Conservation (phyloP, 2,329 filamentous ascomycete genomes). For the Arthrobotrys conoides region DNA sequence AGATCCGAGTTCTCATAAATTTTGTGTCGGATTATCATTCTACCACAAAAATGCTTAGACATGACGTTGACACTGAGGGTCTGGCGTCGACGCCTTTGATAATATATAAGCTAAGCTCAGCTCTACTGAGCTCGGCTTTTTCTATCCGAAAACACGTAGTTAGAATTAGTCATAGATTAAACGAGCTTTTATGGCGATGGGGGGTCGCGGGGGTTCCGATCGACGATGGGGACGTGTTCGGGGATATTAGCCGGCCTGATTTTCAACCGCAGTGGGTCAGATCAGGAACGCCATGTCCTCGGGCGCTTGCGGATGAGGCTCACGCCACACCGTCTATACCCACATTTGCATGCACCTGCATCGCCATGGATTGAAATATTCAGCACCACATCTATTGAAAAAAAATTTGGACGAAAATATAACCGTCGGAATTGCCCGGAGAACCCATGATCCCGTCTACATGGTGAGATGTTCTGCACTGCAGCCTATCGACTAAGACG, state of each 20-base stretch:
- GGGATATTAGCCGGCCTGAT: slow-evolving; percentile 27
- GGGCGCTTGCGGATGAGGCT: slow-evolving; percentile 36
- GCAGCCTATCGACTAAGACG: slow-evolving; percentile 4
- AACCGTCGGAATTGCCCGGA: slow-evolving; percentile 8
- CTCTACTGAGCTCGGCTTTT: neutral
- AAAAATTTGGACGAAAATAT: neutral
- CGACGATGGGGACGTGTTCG: slow-evolving; percentile 10
- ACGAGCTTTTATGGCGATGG: neutral
- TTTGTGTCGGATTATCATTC: neutral
- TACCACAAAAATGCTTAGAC: neutral
- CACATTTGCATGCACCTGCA: slow-evolving; percentile 14
- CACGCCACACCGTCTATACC: slow-evolving; percentile 28
- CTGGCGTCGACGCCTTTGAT: neutral
- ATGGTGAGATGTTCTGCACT: neutral
- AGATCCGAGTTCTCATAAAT: neutral
- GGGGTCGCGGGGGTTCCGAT: slow-evolving; percentile 7
- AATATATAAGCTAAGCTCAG: neutral
- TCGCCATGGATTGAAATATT: slow-evolving; percentile 7
- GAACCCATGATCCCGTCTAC: neutral
- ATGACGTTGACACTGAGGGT: too few species aligned
- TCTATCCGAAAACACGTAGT: neutral
- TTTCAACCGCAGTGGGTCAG: slow-evolving; percentile 22
- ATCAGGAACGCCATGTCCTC: slow-evolving; percentile 15
- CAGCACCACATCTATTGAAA: neutral
- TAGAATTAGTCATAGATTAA: slow-evolving; percentile 1